Base-by-base conservation (phyloP, 192 early-diverging fungal species). In the Linnemannia zychae region DNA sequence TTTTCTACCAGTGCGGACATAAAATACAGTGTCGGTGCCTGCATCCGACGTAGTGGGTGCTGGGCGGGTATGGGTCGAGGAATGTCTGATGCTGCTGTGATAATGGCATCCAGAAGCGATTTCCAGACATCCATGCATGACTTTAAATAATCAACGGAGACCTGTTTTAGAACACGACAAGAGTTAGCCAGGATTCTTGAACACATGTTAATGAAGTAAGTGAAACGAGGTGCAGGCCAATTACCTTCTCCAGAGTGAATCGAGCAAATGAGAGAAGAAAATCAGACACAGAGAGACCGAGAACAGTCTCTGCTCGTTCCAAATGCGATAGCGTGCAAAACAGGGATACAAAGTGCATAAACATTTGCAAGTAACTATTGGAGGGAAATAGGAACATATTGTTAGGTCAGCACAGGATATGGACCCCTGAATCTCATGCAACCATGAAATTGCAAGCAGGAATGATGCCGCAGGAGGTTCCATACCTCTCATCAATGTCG, bases 121-220 rank as follows among this genome's bases (percentile, higher is more conserved):
- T 85, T 85, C 83, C 83, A 85, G 6, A 85, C 66, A 53, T 79
- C 78, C 77, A 85, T 85, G 46, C 83, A 85, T 9, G 73, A 37
- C 24, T 85, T 79, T 38, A 85, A 60, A 68, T 85, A 79, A 40
- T 85, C 83, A 15, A 85, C 78, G 47, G 83, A 79, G 12, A 85
- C 76, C 82, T 84, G 72, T 33, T 20, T 12, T 16, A 70, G 24
- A 31, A 28, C 28, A 75, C 36, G n/a, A 6, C 2, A 20, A 34
- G 37, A n/a, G 20, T 49, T 12, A 28, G 47, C 50, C 18, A 60
- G 33, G 28, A 72, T 63, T 31, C 18, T 4, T 73, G 48, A 22
- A 34, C 4, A 18, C 24, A 38, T 36, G 2, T 7, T 22, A 66
- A 3, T 34, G 34, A 20, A n/a, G 18, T 31, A 3, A 20, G 17